Conservation (phyloP, 495 filamentous ascomycete genomes). For the Xylaria palmicola region DNA sequence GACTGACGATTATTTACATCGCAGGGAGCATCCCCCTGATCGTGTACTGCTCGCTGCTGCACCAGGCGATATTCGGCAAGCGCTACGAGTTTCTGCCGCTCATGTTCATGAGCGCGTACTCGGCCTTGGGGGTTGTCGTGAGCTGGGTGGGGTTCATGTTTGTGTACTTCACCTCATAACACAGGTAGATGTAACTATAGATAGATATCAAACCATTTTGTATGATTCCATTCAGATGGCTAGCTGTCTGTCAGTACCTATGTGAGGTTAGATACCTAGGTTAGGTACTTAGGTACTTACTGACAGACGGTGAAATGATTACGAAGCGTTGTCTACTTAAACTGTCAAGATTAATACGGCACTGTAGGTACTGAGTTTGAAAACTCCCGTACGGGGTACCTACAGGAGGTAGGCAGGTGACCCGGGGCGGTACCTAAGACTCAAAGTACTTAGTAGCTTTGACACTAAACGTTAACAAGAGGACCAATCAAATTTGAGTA, state of each 20-base stretch:
- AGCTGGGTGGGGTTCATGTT: constrained; percentile 97
- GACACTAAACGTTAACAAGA: neutral
- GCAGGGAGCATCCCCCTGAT: constrained; percentile 85
- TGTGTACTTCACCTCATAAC: constrained; percentile 76
- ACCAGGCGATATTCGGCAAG: constrained; percentile 78
- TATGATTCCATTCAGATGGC: neutral
- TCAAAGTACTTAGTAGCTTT: too few species aligned
- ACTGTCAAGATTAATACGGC: too few species aligned
- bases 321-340: too few species aligned
- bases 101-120: constrained; percentile 97
- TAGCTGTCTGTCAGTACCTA: too few species aligned
- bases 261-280: too few species aligned
- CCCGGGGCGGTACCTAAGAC: too few species aligned
- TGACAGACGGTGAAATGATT: too few species aligned
- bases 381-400: neutral
- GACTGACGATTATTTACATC: constrained; percentile 86
- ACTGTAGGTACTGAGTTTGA: too few species aligned
- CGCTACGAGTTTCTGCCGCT: constrained; percentile 86
- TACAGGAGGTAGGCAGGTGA: neutral
- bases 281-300: too few species aligned
- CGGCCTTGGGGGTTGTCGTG: constrained; percentile 88
- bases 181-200: neutral
- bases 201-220: neutral
- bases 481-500: constrained; percentile 8
- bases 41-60: constrained; percentile 80